Percentiles rank a stretch among this genome's conserved stretches.
Conservation (phyloP, 2,329 filamentous ascomycete genomes). For the Cytospora schulzeri region DNA sequence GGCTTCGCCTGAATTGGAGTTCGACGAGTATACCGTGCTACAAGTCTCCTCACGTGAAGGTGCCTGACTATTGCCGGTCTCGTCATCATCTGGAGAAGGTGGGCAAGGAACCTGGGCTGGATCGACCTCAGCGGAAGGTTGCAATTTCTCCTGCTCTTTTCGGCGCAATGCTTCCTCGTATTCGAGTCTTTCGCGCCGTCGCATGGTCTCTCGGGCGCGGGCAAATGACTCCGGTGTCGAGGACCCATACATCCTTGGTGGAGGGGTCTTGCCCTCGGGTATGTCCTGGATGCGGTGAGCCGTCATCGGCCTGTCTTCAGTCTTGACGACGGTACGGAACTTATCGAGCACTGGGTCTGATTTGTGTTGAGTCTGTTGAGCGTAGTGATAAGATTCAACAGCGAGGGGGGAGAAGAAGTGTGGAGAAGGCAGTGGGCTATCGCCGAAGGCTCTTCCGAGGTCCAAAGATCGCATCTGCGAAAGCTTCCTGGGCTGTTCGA, state of each 20-base stretch:
- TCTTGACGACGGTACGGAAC: conserved; percentile 38
- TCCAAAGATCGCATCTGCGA: conserved; percentile 52
- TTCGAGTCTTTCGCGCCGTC: conserved; percentile 39
- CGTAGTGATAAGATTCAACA: conserved; percentile 45
- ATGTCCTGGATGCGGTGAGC: conserved; percentile 47
- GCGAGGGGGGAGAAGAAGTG: conserved; percentile 44
- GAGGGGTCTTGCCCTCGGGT: conserved; percentile 41
- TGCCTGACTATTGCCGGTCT: conserved; percentile 36
- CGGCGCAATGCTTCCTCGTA: conserved; percentile 38
- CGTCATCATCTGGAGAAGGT: conserved; percentile 49
- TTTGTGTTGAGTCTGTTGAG: conserved; percentile 39
- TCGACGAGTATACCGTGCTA: conserved; percentile 52
- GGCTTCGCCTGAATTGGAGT: conserved; percentile 52
- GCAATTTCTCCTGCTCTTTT: conserved; percentile 29
- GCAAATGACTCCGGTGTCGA: conserved; percentile 45
- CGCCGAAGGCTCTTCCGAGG: conserved; percentile 36
- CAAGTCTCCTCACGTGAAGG: conserved; percentile 45
- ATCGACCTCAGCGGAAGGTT: conserved; percentile 31
- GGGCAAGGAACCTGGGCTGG: conserved; percentile 44
- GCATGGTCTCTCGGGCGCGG: conserved; percentile 39
- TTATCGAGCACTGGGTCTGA: conserved; percentile 48
- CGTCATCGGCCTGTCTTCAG: conserved; percentile 51
- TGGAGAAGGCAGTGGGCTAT: conserved; percentile 40
- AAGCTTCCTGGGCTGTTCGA: conserved; percentile 51
- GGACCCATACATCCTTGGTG: conserved; percentile 40